Evolutionary conservation across 2,329 filamentous ascomycete species (phyloP).

Genomic region (Botrytis galanthina): DNA sequence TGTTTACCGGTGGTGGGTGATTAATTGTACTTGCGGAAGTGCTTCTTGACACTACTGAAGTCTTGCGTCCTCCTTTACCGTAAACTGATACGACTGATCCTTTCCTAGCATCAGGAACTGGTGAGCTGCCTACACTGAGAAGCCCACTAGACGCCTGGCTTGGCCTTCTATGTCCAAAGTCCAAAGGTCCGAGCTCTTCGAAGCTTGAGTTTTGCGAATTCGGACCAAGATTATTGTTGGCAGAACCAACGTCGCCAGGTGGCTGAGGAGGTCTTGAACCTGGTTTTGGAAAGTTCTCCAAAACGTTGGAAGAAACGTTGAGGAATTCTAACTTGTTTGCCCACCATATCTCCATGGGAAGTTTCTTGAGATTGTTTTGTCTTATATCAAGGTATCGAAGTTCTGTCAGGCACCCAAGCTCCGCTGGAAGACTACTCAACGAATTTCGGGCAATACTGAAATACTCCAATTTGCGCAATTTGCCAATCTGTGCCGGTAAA

Average conservation of each 20-base stretch:
- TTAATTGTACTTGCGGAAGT: constrained; percentile 48
- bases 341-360: constrained; percentile 96
- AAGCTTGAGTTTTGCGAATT: constrained; percentile 65
- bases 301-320: constrained; percentile 92
- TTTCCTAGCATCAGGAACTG: constrained; percentile 65
- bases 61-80: constrained; percentile 77
- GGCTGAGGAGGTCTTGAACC: constrained; percentile 65
- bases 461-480: constrained; percentile 78
- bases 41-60: constrained; percentile 73
- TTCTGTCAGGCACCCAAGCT: constrained; percentile 84
- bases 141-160: constrained; percentile 80
- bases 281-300: constrained; percentile 87
- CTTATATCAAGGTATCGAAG: constrained; percentile 83
- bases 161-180: constrained; percentile 66
- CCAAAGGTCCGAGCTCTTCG: constrained; percentile 70
- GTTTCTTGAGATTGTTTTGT: constrained; percentile 85
- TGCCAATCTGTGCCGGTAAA: constrained; percentile 80
- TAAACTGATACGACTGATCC: constrained; percentile 80
- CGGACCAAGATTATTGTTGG: constrained; percentile 24
- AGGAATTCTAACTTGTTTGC: constrained; percentile 85
- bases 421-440: constrained; percentile 76
- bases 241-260: constrained; percentile 48
- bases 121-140: constrained; percentile 73
- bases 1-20: constrained; percentile 49
- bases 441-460: constrained; percentile 87